Evolutionary conservation across 257 asterid genomes (phyloP), one percentile per base, ranked within the genome.

Genomic region (Paraleonurus japonicus): DNA sequence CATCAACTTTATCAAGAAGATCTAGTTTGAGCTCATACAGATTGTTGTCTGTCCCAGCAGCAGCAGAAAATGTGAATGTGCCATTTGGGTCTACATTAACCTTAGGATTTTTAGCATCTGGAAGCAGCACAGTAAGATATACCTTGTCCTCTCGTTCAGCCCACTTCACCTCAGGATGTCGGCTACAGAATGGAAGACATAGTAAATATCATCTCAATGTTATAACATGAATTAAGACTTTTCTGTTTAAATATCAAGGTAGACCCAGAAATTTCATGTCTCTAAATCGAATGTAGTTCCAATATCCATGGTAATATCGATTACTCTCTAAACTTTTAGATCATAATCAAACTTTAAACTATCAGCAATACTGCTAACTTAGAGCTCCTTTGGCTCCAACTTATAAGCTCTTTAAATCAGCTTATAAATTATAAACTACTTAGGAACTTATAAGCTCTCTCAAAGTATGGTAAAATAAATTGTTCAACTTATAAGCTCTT

Each of bases 91-190:
- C 92, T 55, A 89, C 79, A 54, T 83, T 76, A 61, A 86, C 88
- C 87, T 89, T 87, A 7, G 90, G 77, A 67, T 81, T 67, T 75
- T 89, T 85, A 32, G 95, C 87, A 81, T 89, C 96, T 1, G 92
- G 78, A 55, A 89, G 76, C 41, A 79, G 71, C 71, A 89, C 90
- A 0, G 95, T 85, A 60, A 87, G 72, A 71, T 67, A 89, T 20
- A 89, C 85, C 78, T 80, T 84, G 81, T 89, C 95, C 60, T 72
- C 86, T 72, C 86, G 82, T 78, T 89, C 87, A 26, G 96, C 96
- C 96, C 96, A 87, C 83, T 87, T 89, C 59, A 87, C 90, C 65
- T 85, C 87, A 3, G 96, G 96, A 66, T 82, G 89, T 58, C 81
- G 87, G 48, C 95, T 89, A 69, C 51, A 81, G 13, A 74, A 65